A percentile compares a stretch with the other conserved stretches of the same genome.
Evolutionary conservation across 1,139 yeast genomes (phyloP).

Genomic region (Candida glucosophila): DNA sequence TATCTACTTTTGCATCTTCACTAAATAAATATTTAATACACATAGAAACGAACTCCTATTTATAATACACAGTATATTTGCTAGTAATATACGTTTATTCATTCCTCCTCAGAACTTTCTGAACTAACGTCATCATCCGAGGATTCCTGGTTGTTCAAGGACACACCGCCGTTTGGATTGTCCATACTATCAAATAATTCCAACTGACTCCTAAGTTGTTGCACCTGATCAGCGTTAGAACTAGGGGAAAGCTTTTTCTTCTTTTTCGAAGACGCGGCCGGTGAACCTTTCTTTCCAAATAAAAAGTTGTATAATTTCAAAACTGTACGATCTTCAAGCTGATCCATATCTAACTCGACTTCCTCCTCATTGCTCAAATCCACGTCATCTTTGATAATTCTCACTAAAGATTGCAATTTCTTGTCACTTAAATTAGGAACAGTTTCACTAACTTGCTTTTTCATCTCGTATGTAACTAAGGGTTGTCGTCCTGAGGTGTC

Average conservation of each 20-base stretch:
- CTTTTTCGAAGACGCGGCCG: constrained; percentile 24
- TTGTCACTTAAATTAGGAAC: constrained; percentile 74
- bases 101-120: constrained; percentile 63
- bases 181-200: constrained; percentile 61
- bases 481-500: constrained; percentile 11
- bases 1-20: no score
- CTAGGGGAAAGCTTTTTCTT: constrained; percentile 53
- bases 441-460: constrained; percentile 83
- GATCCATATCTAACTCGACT: constrained; percentile 93
- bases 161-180: constrained; percentile 14
- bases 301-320: constrained; percentile 75
- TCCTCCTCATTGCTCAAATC: constrained; percentile 71
- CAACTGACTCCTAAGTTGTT: constrained; percentile 73
- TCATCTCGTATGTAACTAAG: constrained; percentile 88
- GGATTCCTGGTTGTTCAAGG: constrained; percentile 29
- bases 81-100: constrained; percentile 6
- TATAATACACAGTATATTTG: constrained; percentile 6
- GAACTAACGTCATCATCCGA: constrained; percentile 41
- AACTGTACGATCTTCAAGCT: constrained; percentile 77
- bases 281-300: constrained; percentile 47
- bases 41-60: no score
- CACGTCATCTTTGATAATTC: constrained; percentile 80
- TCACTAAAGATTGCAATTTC: constrained; percentile 74
- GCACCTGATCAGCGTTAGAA: constrained; percentile 73
- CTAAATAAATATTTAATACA: no score